phyloP scores from a whole-genome alignment of 1,284 basidiomycete genomes.

The Bondarzewia mesenterica region DNA sequence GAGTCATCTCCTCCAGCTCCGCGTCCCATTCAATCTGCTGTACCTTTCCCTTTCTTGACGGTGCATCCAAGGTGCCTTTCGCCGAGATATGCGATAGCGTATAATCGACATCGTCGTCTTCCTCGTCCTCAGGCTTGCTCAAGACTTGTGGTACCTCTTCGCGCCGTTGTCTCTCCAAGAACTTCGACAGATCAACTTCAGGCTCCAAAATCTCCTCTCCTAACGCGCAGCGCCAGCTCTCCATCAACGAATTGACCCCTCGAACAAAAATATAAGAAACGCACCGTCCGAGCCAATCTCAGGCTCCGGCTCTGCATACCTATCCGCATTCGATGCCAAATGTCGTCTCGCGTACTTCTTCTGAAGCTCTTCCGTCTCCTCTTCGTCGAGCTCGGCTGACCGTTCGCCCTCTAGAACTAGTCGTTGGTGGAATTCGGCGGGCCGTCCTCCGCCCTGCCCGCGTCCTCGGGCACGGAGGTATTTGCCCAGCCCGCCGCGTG shows the following conservation, averaged over 20 bases:
- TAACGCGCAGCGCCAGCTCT: slow-evolving; percentile 18
- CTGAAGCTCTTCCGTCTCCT: slow-evolving; percentile 37
- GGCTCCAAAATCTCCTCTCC: slow-evolving; percentile 63
- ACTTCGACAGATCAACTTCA: slow-evolving; percentile 61
- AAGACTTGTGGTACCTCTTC: slow-evolving; percentile 29
- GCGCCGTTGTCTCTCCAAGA: slow-evolving; percentile 54
- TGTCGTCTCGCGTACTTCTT: slow-evolving; percentile 47
- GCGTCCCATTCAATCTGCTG: slow-evolving; percentile 61
- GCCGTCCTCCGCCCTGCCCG: slow-evolving; percentile 47
- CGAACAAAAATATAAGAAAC: slow-evolving; percentile 13
- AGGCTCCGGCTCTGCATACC: slow-evolving; percentile 59
- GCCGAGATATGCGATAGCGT: slow-evolving; percentile 44
- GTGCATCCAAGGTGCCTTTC: slow-evolving; percentile 12
- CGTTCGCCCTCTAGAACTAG: slow-evolving; percentile 53
- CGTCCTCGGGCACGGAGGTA: slow-evolving; percentile 61
- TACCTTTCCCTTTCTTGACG: slow-evolving; percentile 52
- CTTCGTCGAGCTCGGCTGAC: slow-evolving; percentile 30
- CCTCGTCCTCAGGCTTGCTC: slow-evolving; percentile 22
- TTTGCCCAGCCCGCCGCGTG: slow-evolving; percentile 64
- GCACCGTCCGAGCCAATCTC: slow-evolving; percentile 61
- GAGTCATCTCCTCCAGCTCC: slow-evolving; percentile 50
- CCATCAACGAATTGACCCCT: no score
- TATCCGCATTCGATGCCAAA: slow-evolving; percentile 60
- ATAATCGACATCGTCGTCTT: slow-evolving; percentile 52
- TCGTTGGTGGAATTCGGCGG: slow-evolving; percentile 53